Evolutionary conservation across 2,329 filamentous ascomycete species (phyloP), one percentile per base, ranked within the genome.

Genomic region (Cladosporium austrohemisphaericum): DNA sequence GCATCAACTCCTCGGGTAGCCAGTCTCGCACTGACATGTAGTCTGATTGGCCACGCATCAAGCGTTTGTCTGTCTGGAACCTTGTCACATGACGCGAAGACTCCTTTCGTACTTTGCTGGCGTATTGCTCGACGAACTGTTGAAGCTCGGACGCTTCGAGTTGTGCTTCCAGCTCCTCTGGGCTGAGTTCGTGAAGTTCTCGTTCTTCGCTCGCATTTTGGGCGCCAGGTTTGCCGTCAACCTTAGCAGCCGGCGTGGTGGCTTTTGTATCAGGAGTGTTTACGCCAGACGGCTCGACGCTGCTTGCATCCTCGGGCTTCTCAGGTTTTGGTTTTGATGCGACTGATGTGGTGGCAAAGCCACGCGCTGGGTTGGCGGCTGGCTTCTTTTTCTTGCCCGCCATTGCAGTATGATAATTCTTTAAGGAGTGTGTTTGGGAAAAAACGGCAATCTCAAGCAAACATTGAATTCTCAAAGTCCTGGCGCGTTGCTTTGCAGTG

Each of bases 61-160:
- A 71, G 41, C 92, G 84, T 49, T 85, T 83, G 64, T 97, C 93
- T 5, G 88, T 95, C 63, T 94, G 86, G 25, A 95, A 76, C 57
- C 88, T 86, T 18, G 78, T 74, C 53, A 83, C 81, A 64, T 95
- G 88, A 16, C 92, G 84, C 55, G 79, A 75, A 13, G 85, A 83
- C 68, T 96, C 91, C 60, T 85, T 83, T 58, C 85, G 85, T 53
- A 85, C 84, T 67, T 92, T 95, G 32, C 79, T 72, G 0, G 85
- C 84, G 68, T 92, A 74, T 63, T 90, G 93, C 55, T 97, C 92
- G 13, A 97, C 85, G 5, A 96, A 72, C 18, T 88, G 71, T 67
- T 97, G 91, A 29, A 98, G 75, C 60, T 95, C 89, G n/a, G 89
- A 86, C 60, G 90, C 85, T 65, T 96, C 89, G 13, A 97, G 78